phyloP scores from a whole-genome alignment of 345 rosid species.

The Cardamine chenopodiifolia region DNA sequence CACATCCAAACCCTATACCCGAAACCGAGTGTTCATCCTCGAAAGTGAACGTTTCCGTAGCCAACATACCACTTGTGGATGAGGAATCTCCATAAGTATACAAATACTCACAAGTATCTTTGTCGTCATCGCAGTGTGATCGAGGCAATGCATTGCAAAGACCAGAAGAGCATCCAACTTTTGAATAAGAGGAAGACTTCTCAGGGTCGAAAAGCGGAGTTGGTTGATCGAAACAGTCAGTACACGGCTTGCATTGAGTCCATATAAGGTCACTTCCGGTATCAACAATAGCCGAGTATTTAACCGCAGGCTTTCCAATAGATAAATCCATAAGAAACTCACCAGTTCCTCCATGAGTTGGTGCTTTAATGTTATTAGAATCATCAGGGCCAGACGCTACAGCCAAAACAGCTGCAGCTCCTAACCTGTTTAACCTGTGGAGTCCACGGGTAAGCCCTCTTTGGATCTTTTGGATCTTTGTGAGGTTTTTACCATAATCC shows the following conservation, averaged over 20 bases:
- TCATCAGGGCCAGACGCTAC: conserved; percentile 43
- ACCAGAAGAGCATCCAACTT: conserved; percentile 58
- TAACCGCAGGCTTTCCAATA: conserved; percentile 65
- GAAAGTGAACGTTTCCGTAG: conserved; percentile 71
- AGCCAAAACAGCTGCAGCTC: conserved; percentile 55
- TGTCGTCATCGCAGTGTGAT: conserved; percentile 42
- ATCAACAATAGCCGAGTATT: conserved; percentile 72
- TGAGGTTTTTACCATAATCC: conserved; percentile 74
- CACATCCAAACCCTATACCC: conserved; percentile 80
- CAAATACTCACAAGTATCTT: conserved; percentile 61
- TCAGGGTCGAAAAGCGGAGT: conserved; percentile 76
- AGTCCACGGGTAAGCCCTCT: conserved; percentile 69
- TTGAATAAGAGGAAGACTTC: conserved; percentile 66
- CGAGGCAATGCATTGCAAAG: conserved; percentile 62
- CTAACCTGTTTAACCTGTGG: conserved; percentile 59
- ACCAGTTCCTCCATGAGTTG: conserved; percentile 70
- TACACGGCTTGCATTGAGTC: conserved; percentile 95
- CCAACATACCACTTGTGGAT: conserved; percentile 69
- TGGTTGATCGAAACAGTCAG: conserved; percentile 68
- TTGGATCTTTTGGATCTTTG: conserved; percentile 67
- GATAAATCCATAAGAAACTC: conserved; percentile 77
- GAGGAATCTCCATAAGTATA: conserved; percentile 90
- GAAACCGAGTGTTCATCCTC: conserved; percentile 50
- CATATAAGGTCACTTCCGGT: conserved; percentile 93
- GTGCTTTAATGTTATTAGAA: conserved; percentile 45